These are phyloP conservation scores for Stenocarpella maydis DNA, from an alignment of 2,329 filamentous ascomycete species.

Conservation along the genomic window DNA sequence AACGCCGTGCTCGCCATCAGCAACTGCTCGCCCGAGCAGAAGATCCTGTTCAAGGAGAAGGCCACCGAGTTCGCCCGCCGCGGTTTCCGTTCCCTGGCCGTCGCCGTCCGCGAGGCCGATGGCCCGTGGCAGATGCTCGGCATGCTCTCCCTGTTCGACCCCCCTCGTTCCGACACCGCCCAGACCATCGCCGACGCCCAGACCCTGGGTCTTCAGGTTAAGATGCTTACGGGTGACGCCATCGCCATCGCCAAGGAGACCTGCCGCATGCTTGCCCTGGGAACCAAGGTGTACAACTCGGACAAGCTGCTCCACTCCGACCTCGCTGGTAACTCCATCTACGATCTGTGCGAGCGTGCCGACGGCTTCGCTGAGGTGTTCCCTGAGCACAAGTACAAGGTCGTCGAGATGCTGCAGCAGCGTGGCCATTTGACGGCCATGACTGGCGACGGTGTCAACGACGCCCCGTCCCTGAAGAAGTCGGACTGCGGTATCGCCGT, in stretches of 20 bases:
- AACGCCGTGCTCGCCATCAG: slow-evolving; percentile 77
- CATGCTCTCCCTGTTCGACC: slow-evolving; percentile 83
- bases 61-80: slow-evolving; percentile 78
- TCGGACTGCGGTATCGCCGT: slow-evolving; percentile 78
- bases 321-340: slow-evolving; percentile 75
- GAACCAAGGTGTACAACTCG: slow-evolving; percentile 84
- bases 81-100: slow-evolving; percentile 83
- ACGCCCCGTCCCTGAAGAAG: slow-evolving; percentile 77
- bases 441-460: slow-evolving; percentile 79
- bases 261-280: slow-evolving; percentile 81
- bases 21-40: slow-evolving; percentile 71
- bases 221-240: slow-evolving; percentile 84
- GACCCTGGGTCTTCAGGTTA: slow-evolving; percentile 67
- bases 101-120: slow-evolving; percentile 61
- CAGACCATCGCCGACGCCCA: slow-evolving; percentile 77
- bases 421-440: slow-evolving; percentile 75
- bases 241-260: slow-evolving; percentile 83
- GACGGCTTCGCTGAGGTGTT: slow-evolving; percentile 79
- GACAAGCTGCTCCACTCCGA: slow-evolving; percentile 79
- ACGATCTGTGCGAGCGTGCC: slow-evolving; percentile 78
- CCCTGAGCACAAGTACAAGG: slow-evolving; percentile 79
- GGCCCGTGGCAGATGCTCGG: slow-evolving; percentile 72
- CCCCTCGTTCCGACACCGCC: slow-evolving; percentile 79
- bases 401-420: slow-evolving; percentile 79
- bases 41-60: slow-evolving; percentile 75